Percentiles rank a stretch among this genome's conserved stretches.
These are phyloP conservation scores for Neophaeococcomyces mojaviensis DNA, from an alignment of 2,329 filamentous ascomycete species.

Conservation along the genomic window DNA sequence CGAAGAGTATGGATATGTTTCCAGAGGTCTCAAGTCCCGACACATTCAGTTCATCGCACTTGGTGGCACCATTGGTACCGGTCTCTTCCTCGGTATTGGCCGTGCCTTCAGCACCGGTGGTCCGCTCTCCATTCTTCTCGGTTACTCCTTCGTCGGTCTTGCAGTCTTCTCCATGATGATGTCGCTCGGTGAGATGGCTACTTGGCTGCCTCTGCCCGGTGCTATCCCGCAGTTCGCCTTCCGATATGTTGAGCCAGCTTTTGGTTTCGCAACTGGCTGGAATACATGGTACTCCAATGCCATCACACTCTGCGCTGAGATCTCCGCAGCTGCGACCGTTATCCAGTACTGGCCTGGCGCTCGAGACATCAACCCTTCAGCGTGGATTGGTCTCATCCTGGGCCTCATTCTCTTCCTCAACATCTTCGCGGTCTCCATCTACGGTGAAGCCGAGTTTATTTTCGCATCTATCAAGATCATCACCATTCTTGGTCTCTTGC, in stretches of 20 bases:
- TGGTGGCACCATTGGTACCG: constrained; percentile 33
- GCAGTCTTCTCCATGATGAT: constrained; percentile 23
- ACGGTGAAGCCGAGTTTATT: constrained; percentile 37
- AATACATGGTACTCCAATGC: constrained; percentile 42
- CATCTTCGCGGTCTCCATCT: constrained; percentile 51
- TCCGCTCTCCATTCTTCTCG: constrained; percentile 31
- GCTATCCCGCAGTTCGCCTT: constrained; percentile 35
- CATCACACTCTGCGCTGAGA: constrained; percentile 44
- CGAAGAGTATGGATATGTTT: constrained; percentile 24
- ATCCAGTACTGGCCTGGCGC: constrained; percentile 53
- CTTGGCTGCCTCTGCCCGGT: constrained; percentile 35
- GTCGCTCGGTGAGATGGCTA: constrained; percentile 39
- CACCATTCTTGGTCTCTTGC: constrained; percentile 43
- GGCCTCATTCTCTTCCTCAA: constrained; percentile 49
- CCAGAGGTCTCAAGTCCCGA: constrained; percentile 32
- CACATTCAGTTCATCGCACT: constrained; percentile 34
- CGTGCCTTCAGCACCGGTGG: constrained; percentile 30
- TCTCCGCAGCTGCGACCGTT: constrained; percentile 56
- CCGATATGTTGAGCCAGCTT: constrained; percentile 35
- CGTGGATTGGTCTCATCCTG: constrained; percentile 22
- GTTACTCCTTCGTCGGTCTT: constrained; percentile 29
- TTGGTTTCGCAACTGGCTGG: constrained; percentile 41
- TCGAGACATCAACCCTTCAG: constrained; percentile 27
- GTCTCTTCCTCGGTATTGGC: constrained; percentile 33
- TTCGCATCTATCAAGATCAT: constrained; percentile 46